These are phyloP conservation scores for Pichia sp. DNA, from an alignment of 1,139 yeast genomes.

Conservation along the genomic window DNA sequence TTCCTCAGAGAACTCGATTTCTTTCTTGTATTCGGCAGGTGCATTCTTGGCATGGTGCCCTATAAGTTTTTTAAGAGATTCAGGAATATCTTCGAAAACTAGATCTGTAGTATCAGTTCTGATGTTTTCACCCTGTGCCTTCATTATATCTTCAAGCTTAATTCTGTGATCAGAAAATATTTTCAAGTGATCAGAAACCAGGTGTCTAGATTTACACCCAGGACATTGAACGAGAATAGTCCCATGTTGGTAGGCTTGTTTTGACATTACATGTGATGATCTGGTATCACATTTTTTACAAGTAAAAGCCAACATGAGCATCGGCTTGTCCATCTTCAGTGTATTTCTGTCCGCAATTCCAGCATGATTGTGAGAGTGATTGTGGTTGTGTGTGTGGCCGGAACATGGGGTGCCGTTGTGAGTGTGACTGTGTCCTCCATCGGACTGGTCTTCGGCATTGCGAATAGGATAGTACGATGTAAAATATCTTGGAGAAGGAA, in stretches of 20 bases:
- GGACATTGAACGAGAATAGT: slow-evolving; percentile 91
- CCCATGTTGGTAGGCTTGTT: slow-evolving; percentile 85
- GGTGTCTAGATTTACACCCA: slow-evolving; percentile 79
- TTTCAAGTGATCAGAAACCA: slow-evolving; percentile 88
- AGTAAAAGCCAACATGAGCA: slow-evolving; percentile 84
- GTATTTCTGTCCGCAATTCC: slow-evolving; percentile 6
- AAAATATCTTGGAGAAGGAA: slow-evolving; percentile 1
- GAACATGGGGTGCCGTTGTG: slow-evolving; percentile 11
- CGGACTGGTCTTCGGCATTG: neutral
- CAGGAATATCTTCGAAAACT: slow-evolving; percentile 71
- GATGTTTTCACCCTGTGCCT: slow-evolving; percentile 70
- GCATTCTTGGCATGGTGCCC: slow-evolving; percentile 68
- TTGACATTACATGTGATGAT: slow-evolving; percentile 82
- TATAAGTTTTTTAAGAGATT: slow-evolving; percentile 46
- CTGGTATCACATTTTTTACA: slow-evolving; percentile 84
- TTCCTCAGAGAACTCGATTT: slow-evolving; percentile 11
- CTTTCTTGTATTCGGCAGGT: slow-evolving; percentile 38
- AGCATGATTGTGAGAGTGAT: slow-evolving; percentile 9
- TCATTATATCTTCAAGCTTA: slow-evolving; percentile 75
- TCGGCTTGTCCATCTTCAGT: slow-evolving; percentile 57
- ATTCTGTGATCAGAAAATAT: slow-evolving; percentile 69
- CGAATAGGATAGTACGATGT: neutral
- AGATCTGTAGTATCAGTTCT: slow-evolving; percentile 58
- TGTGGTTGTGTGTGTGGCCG: slow-evolving; percentile 6
- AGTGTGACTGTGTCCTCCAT: slow-evolving; percentile 8